These are phyloP conservation scores for Trichosanthes truncata DNA, from an alignment of 306 rosid species.

Conservation along the genomic window DNA sequence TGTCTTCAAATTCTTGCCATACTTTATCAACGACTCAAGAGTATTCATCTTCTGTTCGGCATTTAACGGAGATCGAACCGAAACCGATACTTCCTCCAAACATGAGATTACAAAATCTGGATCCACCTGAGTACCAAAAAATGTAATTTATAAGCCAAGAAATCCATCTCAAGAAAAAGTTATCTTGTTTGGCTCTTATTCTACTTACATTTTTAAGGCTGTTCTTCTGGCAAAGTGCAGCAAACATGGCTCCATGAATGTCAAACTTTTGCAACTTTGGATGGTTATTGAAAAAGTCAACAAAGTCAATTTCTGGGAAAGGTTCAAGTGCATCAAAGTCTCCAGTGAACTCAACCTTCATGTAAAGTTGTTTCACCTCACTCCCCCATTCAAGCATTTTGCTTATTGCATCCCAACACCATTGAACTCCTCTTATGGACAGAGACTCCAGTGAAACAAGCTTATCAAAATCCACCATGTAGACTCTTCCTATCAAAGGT, in stretches of 20 bases:
- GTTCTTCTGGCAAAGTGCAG: slow-evolving; percentile 93
- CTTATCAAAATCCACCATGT: slow-evolving; percentile 77
- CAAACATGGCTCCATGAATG: slow-evolving; percentile 97
- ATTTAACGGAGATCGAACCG: slow-evolving; percentile 82
- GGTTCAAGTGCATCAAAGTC: slow-evolving; percentile 76
- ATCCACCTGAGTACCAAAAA: slow-evolving; percentile 47
- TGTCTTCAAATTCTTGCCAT: slow-evolving; percentile 52
- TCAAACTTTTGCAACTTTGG: slow-evolving; percentile 67
- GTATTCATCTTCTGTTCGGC: slow-evolving; percentile 94
- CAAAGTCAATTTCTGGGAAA: slow-evolving; percentile 89
- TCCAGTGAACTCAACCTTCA: slow-evolving; percentile 97
- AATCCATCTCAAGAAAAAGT: not conserved
- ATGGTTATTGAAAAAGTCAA: slow-evolving; percentile 84
- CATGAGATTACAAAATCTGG: slow-evolving; percentile 62
- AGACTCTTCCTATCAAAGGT: slow-evolving; percentile 60
- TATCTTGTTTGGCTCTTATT: not conserved
- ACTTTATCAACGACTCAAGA: slow-evolving; percentile 72
- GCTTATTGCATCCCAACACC: slow-evolving; percentile 93
- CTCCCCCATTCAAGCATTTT: slow-evolving; percentile 72
- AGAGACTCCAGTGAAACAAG: slow-evolving; percentile 65
- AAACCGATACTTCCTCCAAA: slow-evolving; percentile 68
- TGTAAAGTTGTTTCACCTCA: slow-evolving; percentile 78
- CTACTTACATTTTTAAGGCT: slow-evolving; percentile 66
- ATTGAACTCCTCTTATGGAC: slow-evolving; percentile 75
- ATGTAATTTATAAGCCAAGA: not conserved